Evolutionary conservation across 1,284 basidiomycete species (phyloP), one percentile per base, ranked within the genome.

Genomic region (Rhodotorula sp.): DNA sequence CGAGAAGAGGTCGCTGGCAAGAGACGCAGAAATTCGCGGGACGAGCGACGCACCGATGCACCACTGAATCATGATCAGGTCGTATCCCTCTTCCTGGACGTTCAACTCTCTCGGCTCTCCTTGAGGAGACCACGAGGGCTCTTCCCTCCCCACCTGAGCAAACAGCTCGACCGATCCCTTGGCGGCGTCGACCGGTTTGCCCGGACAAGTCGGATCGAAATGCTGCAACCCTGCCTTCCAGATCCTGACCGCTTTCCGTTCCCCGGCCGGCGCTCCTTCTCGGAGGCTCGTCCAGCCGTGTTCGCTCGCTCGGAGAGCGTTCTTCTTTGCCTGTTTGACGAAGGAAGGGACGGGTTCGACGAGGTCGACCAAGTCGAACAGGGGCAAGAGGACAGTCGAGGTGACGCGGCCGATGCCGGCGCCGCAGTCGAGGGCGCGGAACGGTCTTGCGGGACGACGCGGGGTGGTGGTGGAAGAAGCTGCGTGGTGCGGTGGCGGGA

Each of bases 31-130:
- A n/a, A n/a, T n/a, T n/a, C n/a, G n/a, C n/a, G n/a, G n/a, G n/a
- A 42, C 24, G 37, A 8, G 22, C 22, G 29, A 46, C 62, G 53
- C n/a, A 64, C 62, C 90, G 20, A 95, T 84, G 82, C 93, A 95
- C 94, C 94, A 96, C 80, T 96, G 94, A 77, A 91, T 92, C 94
- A 91, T 93, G 68, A 95, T 86, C 22, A 93, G 84, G 81, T 93
- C 89, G 79, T 89, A 91, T 3, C 85, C 85, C 51, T 83, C 66
- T 26, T 68, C 68, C 14, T 57, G 57, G 22, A 65, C 26, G n/a
- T 55, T 22, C 7, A 63, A 37, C 29, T 33, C 82, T 49, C 82
- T 77, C 10, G 51, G 51, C 29, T 29, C 26, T 26, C n/a, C 51
- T 14, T 82, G 81, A 12, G 67, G 67, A 6, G 80, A 80, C 78